Percentiles rank a stretch among this genome's conserved stretches.
Evolutionary conservation across 352 stramenopile species (phyloP).

Genomic region (Phytopythium ostracodes): DNA sequence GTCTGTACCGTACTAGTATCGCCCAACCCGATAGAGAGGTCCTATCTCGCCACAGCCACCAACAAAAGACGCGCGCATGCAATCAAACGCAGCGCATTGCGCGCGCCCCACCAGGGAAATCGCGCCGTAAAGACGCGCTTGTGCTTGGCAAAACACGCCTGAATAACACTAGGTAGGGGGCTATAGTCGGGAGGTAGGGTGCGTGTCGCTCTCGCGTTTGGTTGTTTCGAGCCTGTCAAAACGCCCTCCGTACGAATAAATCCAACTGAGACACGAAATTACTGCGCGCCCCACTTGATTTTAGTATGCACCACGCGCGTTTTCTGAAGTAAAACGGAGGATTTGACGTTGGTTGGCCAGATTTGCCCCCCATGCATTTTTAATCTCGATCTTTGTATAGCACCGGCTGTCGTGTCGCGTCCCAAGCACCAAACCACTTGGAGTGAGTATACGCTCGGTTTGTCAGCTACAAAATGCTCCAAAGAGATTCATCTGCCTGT

Average conservation of each 20-base stretch:
- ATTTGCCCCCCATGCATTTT: background rate
- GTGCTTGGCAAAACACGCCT: background rate
- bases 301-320: background rate
- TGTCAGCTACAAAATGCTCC: background rate
- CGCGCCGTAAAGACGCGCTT: slow-evolving; percentile 1
- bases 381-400: background rate
- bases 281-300: background rate
- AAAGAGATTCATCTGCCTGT: background rate
- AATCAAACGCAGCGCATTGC: background rate
- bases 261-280: background rate
- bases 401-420: background rate
- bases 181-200: no score
- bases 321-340: slow-evolving; percentile 6
- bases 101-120: background rate
- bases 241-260: background rate
- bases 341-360: background rate
- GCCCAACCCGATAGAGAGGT: no score
- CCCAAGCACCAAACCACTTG: slow-evolving; percentile 1
- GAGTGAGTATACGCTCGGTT: background rate
- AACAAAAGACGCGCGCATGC: background rate
- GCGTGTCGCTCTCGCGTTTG: background rate
- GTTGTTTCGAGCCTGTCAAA: background rate
- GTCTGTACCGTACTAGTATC: no score
- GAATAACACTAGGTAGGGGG: no score
- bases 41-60: background rate